A percentile compares a stretch with the other conserved stretches of the same genome.
These are phyloP conservation scores for Fraxinus quadrangulata DNA, from an alignment of 257 asterid genomes.

Conservation along the genomic window DNA sequence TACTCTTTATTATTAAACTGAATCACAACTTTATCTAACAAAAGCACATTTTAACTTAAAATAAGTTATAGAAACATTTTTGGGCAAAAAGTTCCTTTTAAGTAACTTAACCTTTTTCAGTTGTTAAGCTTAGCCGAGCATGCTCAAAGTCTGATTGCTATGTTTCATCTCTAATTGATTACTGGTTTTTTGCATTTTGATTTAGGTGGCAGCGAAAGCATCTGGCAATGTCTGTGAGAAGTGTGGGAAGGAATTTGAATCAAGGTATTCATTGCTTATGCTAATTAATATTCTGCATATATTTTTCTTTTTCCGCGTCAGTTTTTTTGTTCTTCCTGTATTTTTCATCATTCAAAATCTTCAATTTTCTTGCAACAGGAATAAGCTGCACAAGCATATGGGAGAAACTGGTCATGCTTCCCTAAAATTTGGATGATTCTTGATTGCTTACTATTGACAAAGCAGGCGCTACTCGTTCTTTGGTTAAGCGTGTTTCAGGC, in stretches of 20 bases:
- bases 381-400: slow-evolving; percentile 74
- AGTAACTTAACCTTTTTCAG: neutral
- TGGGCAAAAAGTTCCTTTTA: neutral
- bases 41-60: neutral
- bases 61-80: neutral
- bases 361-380: slow-evolving; percentile 47
- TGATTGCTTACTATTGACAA: slow-evolving; percentile 20
- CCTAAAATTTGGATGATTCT: slow-evolving; percentile 50
- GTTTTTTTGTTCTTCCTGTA: slow-evolving; percentile 7
- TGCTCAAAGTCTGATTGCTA: neutral
- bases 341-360: slow-evolving; percentile 14
- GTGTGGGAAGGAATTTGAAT: slow-evolving; percentile 78
- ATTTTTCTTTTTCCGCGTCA: neutral
- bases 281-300: slow-evolving; percentile 5
- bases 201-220: slow-evolving; percentile 48
- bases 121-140: neutral
- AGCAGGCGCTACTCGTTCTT: neutral
- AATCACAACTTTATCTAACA: no score
- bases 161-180: slow-evolving; percentile 23
- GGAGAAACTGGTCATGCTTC: slow-evolving; percentile 83
- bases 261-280: slow-evolving; percentile 49
- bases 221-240: slow-evolving; percentile 61
- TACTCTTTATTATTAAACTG: no score
- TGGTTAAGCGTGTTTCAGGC: neutral
- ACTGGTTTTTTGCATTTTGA: neutral